Evolutionary conservation across 2,329 filamentous ascomycete species (phyloP), one percentile per base, ranked within the genome.

Genomic region (Talaromyces sp.): DNA sequence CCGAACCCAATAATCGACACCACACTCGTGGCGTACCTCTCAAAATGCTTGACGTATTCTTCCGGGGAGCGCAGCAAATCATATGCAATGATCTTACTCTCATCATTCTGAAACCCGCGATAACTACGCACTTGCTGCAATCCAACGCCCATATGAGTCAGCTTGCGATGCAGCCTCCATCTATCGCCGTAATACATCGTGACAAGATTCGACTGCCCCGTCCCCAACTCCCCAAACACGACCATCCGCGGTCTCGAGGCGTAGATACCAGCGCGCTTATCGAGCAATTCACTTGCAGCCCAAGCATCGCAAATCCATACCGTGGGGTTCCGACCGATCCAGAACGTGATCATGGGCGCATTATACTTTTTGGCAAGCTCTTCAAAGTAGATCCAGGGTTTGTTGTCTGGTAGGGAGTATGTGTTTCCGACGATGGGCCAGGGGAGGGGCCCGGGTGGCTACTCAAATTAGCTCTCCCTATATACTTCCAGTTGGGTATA

Each of bases 361-460:
- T 82, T 73, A 69, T 84, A 82, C 56, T 75, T 70, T 68, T 83
- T 82, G 3, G 84, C 83, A 0, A 86, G 73, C 67, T 82, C 71
- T 62, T 87, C 83, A 67, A 87, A 85, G 72, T 83, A 84, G 27
- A 86, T 78, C 85, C 85, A 87, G 2, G 85, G 84, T 69, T 86
- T 85, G 63, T 76, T 78, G 27, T 82, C 78, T 1, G 84, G 84
- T 3, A 87, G 77, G 66, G 81, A 80, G 64, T 83, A 84, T 0
- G 84, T 86, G 69, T 85, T 87, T 39, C 84, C 84, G 3, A 86
- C 74, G 37, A 87, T 78, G 4, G 84, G 84, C 67, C 78, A 78
- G 2, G 84, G 84, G 3, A 84, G 77, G 0, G 84, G 84, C 0
- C 84, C 84, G 2, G 84, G 84, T 0, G 84, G 84, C 82, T 84